A percentile compares a stretch with the other conserved stretches of the same genome.
phyloP scores from a whole-genome alignment of 352 stramenopile genomes.

The Globisporangium uncinulatum region DNA sequence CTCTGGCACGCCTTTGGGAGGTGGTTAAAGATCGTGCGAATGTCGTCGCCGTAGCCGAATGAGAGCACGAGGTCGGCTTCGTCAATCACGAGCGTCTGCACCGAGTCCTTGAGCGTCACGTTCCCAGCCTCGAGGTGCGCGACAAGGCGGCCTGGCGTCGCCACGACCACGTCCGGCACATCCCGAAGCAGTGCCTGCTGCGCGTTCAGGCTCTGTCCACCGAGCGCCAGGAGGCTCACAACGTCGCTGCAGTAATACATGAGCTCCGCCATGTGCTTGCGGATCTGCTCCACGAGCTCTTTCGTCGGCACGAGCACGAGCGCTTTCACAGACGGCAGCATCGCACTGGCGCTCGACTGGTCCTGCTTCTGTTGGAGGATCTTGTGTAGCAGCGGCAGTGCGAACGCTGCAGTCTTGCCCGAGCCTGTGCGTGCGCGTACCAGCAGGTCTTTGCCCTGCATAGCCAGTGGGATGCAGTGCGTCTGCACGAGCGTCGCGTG shows the following conservation, averaged over 20 bases:
- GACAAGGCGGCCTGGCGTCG: slow-evolving; percentile 94
- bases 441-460: slow-evolving; percentile 92
- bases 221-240: slow-evolving; percentile 89
- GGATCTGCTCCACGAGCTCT: slow-evolving; percentile 96
- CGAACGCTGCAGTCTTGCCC: slow-evolving; percentile 93
- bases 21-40: slow-evolving; percentile 91
- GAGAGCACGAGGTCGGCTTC: slow-evolving; percentile 98
- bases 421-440: slow-evolving; percentile 91
- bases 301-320: slow-evolving; percentile 97
- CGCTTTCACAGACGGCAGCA: slow-evolving; percentile 54
- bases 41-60: slow-evolving; percentile 93
- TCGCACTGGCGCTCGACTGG: slow-evolving; percentile 25
- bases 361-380: slow-evolving; percentile 82
- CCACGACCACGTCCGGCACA: slow-evolving; percentile 90
- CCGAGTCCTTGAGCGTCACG: slow-evolving; percentile 81
- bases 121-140: slow-evolving; percentile 78
- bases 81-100: slow-evolving; percentile 97
- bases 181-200: slow-evolving; percentile 85
- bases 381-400: slow-evolving; percentile 91
- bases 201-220: slow-evolving; percentile 85
- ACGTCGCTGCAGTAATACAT: slow-evolving; percentile 97
- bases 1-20: slow-evolving; percentile 98
- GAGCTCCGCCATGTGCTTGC: slow-evolving; percentile 86
- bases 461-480: slow-evolving; percentile 90
- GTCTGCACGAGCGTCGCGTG: slow-evolving; percentile 94